Conservation (phyloP, 23 red algal genomes). For the Cyanidium caldarium region DNA sequence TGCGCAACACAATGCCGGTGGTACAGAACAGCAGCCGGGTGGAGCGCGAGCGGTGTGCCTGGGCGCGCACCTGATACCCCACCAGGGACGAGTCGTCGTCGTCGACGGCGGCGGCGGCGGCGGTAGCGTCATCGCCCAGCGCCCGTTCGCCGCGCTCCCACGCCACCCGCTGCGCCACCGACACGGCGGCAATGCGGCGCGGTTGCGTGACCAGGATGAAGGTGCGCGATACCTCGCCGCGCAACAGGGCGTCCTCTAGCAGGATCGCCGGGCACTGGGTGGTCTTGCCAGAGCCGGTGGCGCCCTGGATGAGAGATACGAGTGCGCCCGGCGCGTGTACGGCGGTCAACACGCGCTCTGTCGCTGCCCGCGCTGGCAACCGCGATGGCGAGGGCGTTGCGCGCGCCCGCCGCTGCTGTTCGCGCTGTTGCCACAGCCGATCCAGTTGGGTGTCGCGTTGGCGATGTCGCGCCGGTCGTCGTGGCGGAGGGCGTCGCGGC, state of each 20-base stretch:
- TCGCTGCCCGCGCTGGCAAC: not conserved
- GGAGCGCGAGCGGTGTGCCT: constrained; percentile 8
- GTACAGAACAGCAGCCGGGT: constrained; percentile 62
- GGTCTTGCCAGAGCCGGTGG: constrained; percentile 89
- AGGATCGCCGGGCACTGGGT: constrained; percentile 73
- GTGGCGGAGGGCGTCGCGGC: too few relatives aligned
- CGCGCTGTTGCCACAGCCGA: not conserved
- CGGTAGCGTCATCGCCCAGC: not conserved
- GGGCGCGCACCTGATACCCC: constrained; percentile 52
- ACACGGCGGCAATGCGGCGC: constrained; percentile 76
- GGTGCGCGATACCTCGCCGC: not conserved
- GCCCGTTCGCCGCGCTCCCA: constrained; percentile 47
- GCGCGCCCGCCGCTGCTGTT: not conserved
- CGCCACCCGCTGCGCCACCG: constrained; percentile 70
- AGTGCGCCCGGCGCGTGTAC: not conserved
- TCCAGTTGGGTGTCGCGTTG: not conserved
- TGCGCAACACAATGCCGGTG: constrained; percentile 48
- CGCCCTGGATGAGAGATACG: constrained; percentile 38
- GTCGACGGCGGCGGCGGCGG: too few relatives aligned
- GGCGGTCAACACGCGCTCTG: not conserved
- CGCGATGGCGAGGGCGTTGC: not conserved
- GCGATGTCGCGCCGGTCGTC: too few relatives aligned
- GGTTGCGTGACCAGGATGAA: constrained; percentile 70
- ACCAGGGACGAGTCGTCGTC: not conserved
- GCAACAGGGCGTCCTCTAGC: constrained; percentile 34